Evolutionary conservation across 1,139 yeast genomes (phyloP).

Genomic region (Lodderomyces pseudojiufengensis): DNA sequence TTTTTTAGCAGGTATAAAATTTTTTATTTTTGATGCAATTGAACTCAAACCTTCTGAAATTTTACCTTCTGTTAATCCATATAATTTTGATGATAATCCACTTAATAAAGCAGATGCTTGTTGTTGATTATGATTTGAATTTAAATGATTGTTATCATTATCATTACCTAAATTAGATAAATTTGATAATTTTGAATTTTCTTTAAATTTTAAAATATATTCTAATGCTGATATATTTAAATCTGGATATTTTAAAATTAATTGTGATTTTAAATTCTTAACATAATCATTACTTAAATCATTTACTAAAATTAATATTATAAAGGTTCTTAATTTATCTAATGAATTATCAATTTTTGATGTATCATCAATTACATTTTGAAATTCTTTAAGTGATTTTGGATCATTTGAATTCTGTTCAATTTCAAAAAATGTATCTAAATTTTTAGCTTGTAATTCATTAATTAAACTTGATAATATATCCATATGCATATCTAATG

Average conservation of each 20-base stretch:
- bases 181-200: constrained; percentile 64
- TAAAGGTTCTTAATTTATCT: constrained; percentile 85
- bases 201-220: constrained; percentile 78
- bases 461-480: constrained; percentile 80
- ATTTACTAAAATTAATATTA: constrained; percentile 60
- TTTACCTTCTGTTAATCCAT: constrained; percentile 83
- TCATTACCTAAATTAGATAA: constrained; percentile 21
- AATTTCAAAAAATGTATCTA: constrained; percentile 89
- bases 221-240: constrained; percentile 62
- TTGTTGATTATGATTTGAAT: constrained; percentile 5
- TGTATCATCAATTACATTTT: constrained; percentile 49
- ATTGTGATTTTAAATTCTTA: constrained; percentile 60
- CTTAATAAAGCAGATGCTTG: constrained; percentile 62
- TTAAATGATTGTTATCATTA: constrained; percentile 13
- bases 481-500: constrained; percentile 96
- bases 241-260: constrained; percentile 50
- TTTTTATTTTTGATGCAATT: constrained; percentile 82
- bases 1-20: constrained; percentile 81
- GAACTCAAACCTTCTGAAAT: constrained; percentile 78
- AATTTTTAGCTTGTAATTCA: constrained; percentile 77
- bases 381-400: constrained; percentile 55
- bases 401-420: constrained; percentile 74
- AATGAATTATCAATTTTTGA: constrained; percentile 51
- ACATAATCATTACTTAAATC: constrained; percentile 63
- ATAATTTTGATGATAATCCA: constrained; percentile 70